These are phyloP conservation scores for Combretum micranthum DNA, from an alignment of 345 rosid species.

Conservation along the genomic window DNA sequence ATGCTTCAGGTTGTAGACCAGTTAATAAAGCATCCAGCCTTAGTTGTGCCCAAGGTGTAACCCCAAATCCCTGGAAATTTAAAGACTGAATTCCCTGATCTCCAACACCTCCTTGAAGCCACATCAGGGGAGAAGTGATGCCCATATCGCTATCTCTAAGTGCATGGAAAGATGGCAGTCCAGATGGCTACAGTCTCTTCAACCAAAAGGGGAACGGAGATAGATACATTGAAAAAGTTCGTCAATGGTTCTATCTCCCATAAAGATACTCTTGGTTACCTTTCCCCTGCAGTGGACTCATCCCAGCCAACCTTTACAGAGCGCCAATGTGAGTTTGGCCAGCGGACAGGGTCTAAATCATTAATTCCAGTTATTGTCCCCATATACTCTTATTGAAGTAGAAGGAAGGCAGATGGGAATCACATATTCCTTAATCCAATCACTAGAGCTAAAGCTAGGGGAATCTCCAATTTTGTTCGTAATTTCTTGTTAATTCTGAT, in stretches of 20 bases:
- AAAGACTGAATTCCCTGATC: constrained; percentile 35
- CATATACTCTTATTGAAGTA: too few species aligned
- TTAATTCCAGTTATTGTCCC: constrained; percentile 71
- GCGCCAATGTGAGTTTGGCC: too few species aligned
- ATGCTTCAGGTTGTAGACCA: constrained; percentile 30
- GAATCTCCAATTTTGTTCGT: too few species aligned
- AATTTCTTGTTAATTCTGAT: too few species aligned
- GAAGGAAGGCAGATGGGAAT: too few species aligned
- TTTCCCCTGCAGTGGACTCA: constrained; percentile 48
- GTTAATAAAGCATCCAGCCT: constrained; percentile 31
- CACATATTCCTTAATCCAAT: too few species aligned
- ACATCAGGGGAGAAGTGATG: constrained; percentile 32
- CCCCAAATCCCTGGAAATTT: constrained; percentile 37
- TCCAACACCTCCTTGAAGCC: constrained; percentile 40
- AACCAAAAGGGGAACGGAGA: constrained; percentile 37
- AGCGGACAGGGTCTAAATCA: constrained; percentile 58
- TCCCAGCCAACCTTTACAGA: constrained; percentile 61
- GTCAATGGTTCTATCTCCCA: constrained; percentile 53
- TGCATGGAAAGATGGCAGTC: constrained; percentile 31
- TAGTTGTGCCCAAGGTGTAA: constrained; percentile 34
- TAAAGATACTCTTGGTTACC: constrained; percentile 44
- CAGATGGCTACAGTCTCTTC: constrained; percentile 41
- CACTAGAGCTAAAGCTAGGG: too few species aligned
- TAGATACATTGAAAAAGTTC: constrained; percentile 42
- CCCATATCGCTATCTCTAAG: constrained; percentile 28